Evolutionary conservation across 2,329 filamentous ascomycete genomes (phyloP), one percentile per base, ranked within the genome.

Genomic region (Cladosporium sphaerospermum): DNA sequence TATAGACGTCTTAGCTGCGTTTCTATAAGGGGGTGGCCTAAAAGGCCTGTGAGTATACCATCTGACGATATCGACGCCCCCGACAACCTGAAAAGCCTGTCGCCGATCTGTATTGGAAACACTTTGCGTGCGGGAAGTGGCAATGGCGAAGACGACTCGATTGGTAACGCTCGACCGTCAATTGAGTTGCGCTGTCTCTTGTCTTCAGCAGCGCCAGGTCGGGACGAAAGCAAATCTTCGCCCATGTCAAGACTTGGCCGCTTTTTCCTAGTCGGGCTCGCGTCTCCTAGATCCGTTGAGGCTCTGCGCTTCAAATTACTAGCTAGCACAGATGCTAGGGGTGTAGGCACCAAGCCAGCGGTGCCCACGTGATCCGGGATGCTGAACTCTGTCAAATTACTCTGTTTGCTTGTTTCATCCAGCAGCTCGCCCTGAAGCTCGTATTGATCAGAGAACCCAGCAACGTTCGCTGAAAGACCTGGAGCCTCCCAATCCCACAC

Each of bases 51-150:
- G 5, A 28, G 73, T 80, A 74, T 70, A 86, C 84, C 83, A 80
- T 88, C 84, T 58, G 83, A 86, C 52, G 82, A 82, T 54, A 88
- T 81, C 45, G 83, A 86, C 10, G 84, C 84, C 32, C 84, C 84
- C 9, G 83, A 86, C 44, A 87, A 69, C 55, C 81, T 75, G 67
- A 87, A 88, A n/a, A 86, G 66, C 62, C 84, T 79, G 3, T 80
- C 82, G 3, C 84, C 84, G 55, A 87, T 83, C 65, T 87, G 84
- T 53, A 87, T 85, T 0, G 84, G 79, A 62, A 87, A 88, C 3
- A 86, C 84, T 61, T 84, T 83, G 65, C 86, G 83, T 59, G 85
- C 82, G 3, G 85, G 85, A 14, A 88, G 74, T 49, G 83, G 76
- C 43, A 63, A 59, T 41, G 56, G 52, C n/a, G 47, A 45, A n/a